Conservation (phyloP, 139 green algal genomes). For the Desmodesmus armatus region DNA sequence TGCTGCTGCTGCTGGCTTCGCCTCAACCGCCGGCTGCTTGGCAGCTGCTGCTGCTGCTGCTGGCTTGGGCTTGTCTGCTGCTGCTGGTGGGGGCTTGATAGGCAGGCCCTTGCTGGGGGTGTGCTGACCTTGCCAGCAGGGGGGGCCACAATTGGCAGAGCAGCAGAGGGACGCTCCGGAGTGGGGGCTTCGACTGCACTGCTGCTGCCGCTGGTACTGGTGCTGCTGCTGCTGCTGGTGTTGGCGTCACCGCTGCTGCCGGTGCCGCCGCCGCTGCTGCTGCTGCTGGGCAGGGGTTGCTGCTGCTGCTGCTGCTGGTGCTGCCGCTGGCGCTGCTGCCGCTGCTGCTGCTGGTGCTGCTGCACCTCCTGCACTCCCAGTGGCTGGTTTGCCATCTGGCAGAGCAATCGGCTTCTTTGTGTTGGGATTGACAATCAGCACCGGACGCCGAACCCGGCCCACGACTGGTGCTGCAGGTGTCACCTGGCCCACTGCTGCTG, state of each 20-base stretch:
- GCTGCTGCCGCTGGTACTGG: conserved; percentile 7
- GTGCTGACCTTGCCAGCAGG: too few relatives aligned
- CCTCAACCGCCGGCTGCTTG: not conserved
- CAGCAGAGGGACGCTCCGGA: too few relatives aligned
- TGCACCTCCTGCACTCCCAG: not conserved
- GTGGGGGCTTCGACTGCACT: too few relatives aligned
- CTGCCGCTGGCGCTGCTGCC: conserved; percentile 1
- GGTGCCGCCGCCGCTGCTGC: conserved; percentile 8
- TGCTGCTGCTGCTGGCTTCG: conserved; percentile 6
- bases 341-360: conserved; percentile 10
- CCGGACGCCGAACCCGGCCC: not conserved
- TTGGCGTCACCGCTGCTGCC: conserved; percentile 9
- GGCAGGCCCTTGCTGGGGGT: not conserved
- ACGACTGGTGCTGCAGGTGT: not conserved
- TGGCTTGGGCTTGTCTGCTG: not conserved
- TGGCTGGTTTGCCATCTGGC: not conserved
- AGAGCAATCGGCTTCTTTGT: conserved; percentile 4
- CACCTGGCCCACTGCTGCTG: not conserved
- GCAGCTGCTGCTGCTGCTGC: conserved; percentile 1
- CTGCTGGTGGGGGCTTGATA: not conserved
- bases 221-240: not conserved
- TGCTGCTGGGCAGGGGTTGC: not conserved
- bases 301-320: not conserved
- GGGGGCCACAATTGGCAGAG: too few relatives aligned
- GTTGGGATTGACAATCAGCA: not conserved